A percentile compares a stretch with the other conserved stretches of the same genome.
Evolutionary conservation across 2,329 filamentous ascomycete genomes (phyloP).

Genomic region (Davidsoniella virescens): DNA sequence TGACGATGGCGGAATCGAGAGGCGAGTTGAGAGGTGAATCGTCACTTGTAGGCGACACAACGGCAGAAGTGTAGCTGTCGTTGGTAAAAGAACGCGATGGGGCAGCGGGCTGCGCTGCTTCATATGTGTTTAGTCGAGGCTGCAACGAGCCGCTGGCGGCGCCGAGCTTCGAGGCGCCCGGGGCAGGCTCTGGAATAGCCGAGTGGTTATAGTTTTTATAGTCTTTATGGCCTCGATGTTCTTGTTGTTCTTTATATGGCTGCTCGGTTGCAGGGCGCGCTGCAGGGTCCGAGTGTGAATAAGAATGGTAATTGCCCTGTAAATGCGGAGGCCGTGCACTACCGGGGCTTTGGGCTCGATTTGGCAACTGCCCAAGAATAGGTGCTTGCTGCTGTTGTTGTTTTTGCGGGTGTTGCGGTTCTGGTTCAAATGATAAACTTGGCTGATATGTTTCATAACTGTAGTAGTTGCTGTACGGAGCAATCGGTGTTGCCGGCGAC

Average conservation of each 20-base stretch:
- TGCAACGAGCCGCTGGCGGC: too few relatives aligned
- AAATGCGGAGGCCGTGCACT: too few relatives aligned
- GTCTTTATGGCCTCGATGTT: too few relatives aligned
- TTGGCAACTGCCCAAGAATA: background rate
- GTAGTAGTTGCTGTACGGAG: background rate
- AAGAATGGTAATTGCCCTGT: background rate
- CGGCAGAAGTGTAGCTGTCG: conserved; percentile 10
- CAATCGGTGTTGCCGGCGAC: background rate
- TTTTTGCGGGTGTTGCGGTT: background rate
- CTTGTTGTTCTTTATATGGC: too few relatives aligned
- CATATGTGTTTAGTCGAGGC: too few relatives aligned
- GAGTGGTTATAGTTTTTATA: too few relatives aligned
- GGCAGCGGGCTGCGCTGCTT: background rate
- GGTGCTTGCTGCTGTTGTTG: background rate
- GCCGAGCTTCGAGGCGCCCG: too few relatives aligned
- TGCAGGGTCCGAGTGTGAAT: background rate
- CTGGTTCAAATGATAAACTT: conserved; percentile 1
- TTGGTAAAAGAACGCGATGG: conserved; percentile 5
- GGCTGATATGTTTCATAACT: conserved; percentile 6
- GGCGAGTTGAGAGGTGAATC: background rate
- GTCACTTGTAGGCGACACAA: conserved; percentile 2
- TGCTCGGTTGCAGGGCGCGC: too few relatives aligned
- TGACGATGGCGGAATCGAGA: conserved; percentile 4
- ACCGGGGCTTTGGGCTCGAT: too few relatives aligned
- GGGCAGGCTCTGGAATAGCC: too few relatives aligned